Evolutionary conservation across 352 stramenopile species (phyloP).

Genomic region (Phytophthora vignae): DNA sequence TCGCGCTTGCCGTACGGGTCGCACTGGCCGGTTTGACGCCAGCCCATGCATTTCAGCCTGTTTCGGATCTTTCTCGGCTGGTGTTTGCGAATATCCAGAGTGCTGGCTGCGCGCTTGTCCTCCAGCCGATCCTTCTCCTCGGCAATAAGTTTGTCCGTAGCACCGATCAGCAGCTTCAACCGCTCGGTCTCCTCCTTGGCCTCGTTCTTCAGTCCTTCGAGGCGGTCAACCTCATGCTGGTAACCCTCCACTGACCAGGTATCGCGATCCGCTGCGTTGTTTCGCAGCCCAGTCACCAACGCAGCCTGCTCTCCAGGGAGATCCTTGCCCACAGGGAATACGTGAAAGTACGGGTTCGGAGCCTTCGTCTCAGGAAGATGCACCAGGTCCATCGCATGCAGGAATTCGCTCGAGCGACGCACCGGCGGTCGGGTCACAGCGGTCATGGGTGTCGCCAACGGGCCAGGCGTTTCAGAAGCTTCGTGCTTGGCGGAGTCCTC

Average conservation of each 20-base stretch:
- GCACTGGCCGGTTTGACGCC: slow-evolving; percentile 65
- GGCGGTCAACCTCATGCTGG: slow-evolving; percentile 45
- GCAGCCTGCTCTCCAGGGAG: slow-evolving; percentile 18
- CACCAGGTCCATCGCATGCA: slow-evolving; percentile 34
- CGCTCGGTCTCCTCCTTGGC: slow-evolving; percentile 48
- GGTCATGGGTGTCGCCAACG: background rate
- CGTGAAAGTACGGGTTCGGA: slow-evolving; percentile 32
- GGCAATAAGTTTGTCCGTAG: slow-evolving; percentile 40
- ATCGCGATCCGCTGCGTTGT: slow-evolving; percentile 21
- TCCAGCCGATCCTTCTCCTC: slow-evolving; percentile 48
- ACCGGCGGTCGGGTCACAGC: slow-evolving; percentile 20
- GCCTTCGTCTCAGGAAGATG: slow-evolving; percentile 25
- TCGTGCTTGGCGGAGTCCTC: slow-evolving; percentile 12
- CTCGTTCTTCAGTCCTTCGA: slow-evolving; percentile 44
- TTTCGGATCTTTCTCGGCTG: slow-evolving; percentile 42
- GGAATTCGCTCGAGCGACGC: slow-evolving; percentile 25
- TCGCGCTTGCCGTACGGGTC: slow-evolving; percentile 55
- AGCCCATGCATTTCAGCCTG: slow-evolving; percentile 67
- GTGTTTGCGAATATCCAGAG: slow-evolving; percentile 45
- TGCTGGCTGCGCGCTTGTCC: slow-evolving; percentile 38
- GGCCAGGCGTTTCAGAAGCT: slow-evolving; percentile 5
- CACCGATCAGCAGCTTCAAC: slow-evolving; percentile 42
- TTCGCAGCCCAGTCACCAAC: slow-evolving; percentile 28
- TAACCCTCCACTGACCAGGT: slow-evolving; percentile 33
- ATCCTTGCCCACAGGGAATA: slow-evolving; percentile 29